A percentile compares a stretch with the other conserved stretches of the same genome.
phyloP scores from a whole-genome alignment of 2,329 filamentous ascomycete genomes.

The Arthrobotrys megalospora region DNA sequence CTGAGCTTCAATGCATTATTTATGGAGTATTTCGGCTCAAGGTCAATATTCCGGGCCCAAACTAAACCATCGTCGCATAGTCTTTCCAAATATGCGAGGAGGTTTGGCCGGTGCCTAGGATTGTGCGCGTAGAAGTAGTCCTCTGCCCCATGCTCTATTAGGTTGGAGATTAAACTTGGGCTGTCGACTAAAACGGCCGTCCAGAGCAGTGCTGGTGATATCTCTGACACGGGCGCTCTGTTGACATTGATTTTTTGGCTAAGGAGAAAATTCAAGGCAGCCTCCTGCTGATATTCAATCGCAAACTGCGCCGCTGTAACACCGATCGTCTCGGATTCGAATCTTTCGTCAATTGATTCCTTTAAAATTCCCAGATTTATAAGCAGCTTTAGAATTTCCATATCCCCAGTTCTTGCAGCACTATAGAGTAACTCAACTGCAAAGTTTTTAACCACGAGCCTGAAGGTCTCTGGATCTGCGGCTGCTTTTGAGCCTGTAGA shows the following conservation, averaged over 20 bases:
- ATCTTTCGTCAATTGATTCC: background rate
- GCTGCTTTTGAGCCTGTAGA: background rate
- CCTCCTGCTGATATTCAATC: slow-evolving; percentile 25
- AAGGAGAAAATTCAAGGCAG: slow-evolving; percentile 15
- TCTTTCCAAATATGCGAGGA: background rate
- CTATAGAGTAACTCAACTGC: slow-evolving; percentile 20
- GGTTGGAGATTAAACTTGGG: background rate
- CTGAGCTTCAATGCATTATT: background rate
- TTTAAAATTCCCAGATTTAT: slow-evolving; percentile 6
- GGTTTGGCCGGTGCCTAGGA: background rate
- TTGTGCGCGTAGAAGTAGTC: background rate
- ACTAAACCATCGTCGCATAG: background rate
- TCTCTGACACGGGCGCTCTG: slow-evolving; percentile 9
- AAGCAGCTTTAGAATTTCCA: slow-evolving; percentile 13
- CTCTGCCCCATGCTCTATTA: slow-evolving; percentile 3
- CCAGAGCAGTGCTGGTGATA: slow-evolving; percentile 36
- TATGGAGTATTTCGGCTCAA: background rate
- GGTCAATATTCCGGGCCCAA: background rate
- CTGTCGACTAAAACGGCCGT: slow-evolving; percentile 9
- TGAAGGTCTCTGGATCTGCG: background rate
- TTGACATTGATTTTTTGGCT: slow-evolving; percentile 21
- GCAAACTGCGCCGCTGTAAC: slow-evolving; percentile 33
- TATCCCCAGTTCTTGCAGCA: slow-evolving; percentile 27
- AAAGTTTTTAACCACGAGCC: slow-evolving; percentile 17
- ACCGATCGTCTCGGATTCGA: background rate